Conservation (phyloP, 2,329 filamentous ascomycete species). For the Epichloe aotearoae region DNA sequence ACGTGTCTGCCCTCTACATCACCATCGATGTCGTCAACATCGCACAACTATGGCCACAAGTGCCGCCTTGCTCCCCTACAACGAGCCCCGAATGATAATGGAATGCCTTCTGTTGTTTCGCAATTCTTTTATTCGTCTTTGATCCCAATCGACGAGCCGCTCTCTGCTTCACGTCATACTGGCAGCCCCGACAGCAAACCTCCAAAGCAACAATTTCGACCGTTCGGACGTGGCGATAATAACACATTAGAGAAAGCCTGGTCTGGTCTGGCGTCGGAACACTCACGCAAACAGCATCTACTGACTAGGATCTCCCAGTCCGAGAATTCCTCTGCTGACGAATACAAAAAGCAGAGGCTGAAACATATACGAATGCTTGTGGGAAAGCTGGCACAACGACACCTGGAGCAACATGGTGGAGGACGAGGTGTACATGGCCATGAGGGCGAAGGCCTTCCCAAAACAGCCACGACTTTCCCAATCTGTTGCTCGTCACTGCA, state of each 20-base stretch:
- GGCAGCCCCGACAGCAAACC: constrained; percentile 35
- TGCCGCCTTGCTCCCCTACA: constrained; percentile 42
- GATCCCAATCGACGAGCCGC: constrained; percentile 74
- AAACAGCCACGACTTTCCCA: constrained; percentile 27
- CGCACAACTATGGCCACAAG: constrained; percentile 46
- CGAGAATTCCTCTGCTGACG: background rate
- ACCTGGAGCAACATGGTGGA: constrained; percentile 2
- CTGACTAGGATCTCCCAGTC: constrained; percentile 12
- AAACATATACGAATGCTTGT: constrained; percentile 13
- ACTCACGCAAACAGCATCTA: constrained; percentile 34
- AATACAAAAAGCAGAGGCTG: background rate
- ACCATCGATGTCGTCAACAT: constrained; percentile 3
- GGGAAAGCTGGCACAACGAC: background rate
- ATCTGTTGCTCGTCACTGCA: constrained; percentile 37
- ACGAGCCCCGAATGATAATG: constrained; percentile 26
- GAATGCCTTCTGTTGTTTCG: constrained; percentile 46
- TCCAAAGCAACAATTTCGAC: constrained; percentile 51
- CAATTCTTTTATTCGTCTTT: constrained; percentile 81
- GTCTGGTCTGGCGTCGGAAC: constrained; percentile 42
- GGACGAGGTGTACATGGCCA: constrained; percentile 19
- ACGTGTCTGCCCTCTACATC: background rate
- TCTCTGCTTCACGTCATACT: constrained; percentile 50
- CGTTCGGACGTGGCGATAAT: constrained; percentile 71
- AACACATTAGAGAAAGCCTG: constrained; percentile 68
- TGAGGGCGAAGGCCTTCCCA: constrained; percentile 10